A percentile compares a stretch with the other conserved stretches of the same genome.
These are phyloP conservation scores for Capronia epimyces DNA, from an alignment of 2,329 filamentous ascomycete species.

Conservation along the genomic window DNA sequence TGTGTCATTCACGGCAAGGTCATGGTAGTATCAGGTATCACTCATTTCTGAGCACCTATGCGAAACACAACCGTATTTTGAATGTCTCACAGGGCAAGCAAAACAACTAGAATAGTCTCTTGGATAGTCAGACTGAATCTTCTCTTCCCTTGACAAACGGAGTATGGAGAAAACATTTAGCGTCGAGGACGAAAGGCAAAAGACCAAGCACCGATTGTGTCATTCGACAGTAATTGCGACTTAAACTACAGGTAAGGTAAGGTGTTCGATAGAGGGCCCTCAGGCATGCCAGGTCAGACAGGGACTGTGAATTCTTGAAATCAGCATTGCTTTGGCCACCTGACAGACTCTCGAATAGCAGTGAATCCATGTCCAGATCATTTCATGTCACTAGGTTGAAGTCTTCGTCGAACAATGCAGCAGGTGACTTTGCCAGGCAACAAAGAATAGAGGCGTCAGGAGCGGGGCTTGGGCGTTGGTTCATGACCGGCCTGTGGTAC, in stretches of 20 bases:
- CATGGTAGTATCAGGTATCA: neutral
- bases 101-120: no score
- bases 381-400: no score
- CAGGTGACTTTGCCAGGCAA: neutral
- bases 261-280: neutral
- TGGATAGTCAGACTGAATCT: neutral
- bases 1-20: neutral
- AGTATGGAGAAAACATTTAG: neutral
- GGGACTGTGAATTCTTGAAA: neutral
- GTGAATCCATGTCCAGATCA: no score
- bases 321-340: neutral
- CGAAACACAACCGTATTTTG: no score
- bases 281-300: neutral
- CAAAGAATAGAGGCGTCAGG: neutral
- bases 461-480: no score
- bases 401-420: neutral
- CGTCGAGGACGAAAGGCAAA: neutral
- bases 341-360: neutral
- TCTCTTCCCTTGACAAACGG: neutral
- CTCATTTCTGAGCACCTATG: neutral
- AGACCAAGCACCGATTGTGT: neutral
- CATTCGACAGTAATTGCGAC: neutral
- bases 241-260: no score
- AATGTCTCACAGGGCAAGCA: no score
- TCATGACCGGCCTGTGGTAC: neutral